Evolutionary conservation across 257 asterid genomes (phyloP).

Genomic region (Lycium ferocissimum): DNA sequence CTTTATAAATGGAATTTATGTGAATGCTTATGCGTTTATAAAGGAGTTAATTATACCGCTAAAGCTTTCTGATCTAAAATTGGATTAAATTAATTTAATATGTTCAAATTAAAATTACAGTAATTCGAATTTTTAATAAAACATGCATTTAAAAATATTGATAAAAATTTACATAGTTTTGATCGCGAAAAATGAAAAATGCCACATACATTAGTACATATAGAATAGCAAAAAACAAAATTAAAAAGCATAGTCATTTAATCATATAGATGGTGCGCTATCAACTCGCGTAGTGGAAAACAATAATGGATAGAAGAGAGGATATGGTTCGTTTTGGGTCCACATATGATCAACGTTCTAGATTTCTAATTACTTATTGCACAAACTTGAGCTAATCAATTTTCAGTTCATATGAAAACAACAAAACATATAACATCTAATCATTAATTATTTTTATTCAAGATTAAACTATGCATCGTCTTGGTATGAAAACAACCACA

Average conservation of each 20-base stretch:
- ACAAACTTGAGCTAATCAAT: slow-evolving; percentile 9
- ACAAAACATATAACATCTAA: neutral
- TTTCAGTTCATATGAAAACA: neutral
- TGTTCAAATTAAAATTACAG: no score
- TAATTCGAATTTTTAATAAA: no score
- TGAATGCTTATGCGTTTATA: no score
- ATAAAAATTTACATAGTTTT: no score
- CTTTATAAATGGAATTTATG: no score
- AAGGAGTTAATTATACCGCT: no score
- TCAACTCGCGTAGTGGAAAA: slow-evolving; percentile 17
- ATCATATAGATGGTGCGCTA: slow-evolving; percentile 20
- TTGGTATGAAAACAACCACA: neutral
- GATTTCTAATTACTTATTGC: neutral
- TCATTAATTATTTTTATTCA: neutral
- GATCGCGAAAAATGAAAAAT: no score
- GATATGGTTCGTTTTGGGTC: neutral
- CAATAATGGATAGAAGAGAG: neutral
- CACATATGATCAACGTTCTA: slow-evolving; percentile 2
- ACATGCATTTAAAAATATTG: no score
- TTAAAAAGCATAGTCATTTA: neutral
- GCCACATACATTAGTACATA: no score
- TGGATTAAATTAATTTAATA: no score
- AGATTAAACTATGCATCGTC: neutral
- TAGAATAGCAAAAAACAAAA: neutral
- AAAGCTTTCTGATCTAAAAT: no score